These are phyloP conservation scores for Lepiota brunneoincarnata DNA, from an alignment of 768 basidiomycete genomes.

Conservation along the genomic window DNA sequence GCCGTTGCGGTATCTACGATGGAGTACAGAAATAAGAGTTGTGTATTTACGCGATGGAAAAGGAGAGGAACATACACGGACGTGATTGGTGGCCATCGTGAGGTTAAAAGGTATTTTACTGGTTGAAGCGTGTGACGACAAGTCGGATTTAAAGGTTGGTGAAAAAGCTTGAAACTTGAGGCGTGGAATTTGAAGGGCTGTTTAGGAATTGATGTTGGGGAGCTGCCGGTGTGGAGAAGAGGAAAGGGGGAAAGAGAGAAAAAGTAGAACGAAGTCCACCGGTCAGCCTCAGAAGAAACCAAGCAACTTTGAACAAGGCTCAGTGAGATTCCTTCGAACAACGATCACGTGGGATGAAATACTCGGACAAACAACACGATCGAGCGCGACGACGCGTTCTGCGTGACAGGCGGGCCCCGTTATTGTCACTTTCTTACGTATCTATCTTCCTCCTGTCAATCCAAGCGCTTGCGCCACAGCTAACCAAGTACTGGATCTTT, in stretches of 20 bases:
- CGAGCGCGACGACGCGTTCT: conserved; percentile 26
- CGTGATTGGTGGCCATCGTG: conserved; percentile 60
- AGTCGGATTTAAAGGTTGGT: conserved; percentile 21
- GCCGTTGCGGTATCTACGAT: conserved; percentile 63
- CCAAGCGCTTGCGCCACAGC: no score
- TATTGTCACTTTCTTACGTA: no score
- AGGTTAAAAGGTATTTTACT: conserved; percentile 14
- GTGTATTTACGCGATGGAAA: conserved; percentile 7
- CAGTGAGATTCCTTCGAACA: conserved; percentile 25
- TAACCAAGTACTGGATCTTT: no score
- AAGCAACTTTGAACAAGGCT: conserved; percentile 10
- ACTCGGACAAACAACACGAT: conserved; percentile 32
- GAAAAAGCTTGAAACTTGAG: conserved; percentile 22
- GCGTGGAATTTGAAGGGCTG: conserved; percentile 23
- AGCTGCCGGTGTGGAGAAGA: conserved; percentile 19
- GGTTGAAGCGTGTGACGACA: conserved; percentile 3
- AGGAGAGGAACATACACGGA: conserved; percentile 46
- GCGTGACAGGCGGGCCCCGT: conserved; percentile 3
- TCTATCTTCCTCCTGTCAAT: no score
- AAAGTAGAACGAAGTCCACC: conserved; percentile 25
- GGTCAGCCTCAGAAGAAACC: conserved; percentile 39
- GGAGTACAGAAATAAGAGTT: conserved; percentile 10
- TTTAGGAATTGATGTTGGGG: conserved; percentile 13
- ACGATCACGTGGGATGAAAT: conserved; percentile 35
- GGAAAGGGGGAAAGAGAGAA: conserved; percentile 26